Evolutionary conservation across 73 alveolate genomes (phyloP).

Genomic region (Paramecium octaurelia): DNA sequence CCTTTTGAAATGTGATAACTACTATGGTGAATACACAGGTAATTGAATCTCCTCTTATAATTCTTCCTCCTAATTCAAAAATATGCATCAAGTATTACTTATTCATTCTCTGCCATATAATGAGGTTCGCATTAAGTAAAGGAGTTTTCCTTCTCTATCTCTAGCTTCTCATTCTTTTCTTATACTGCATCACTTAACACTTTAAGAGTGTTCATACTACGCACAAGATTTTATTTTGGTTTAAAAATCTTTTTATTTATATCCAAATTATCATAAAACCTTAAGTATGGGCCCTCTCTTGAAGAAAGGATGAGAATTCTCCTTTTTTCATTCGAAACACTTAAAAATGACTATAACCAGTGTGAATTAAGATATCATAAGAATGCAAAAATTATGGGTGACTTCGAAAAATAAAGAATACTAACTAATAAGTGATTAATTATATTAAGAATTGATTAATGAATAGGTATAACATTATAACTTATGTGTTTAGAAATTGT

Average conservation of each 20-base stretch:
- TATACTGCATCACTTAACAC: not conserved
- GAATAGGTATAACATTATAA: not conserved
- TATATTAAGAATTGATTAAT: no score
- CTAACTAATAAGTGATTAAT: no score
- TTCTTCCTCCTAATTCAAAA: not conserved
- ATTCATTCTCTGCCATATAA: not conserved
- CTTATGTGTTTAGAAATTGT: no score
- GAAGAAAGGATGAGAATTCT: not conserved
- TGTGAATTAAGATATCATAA: no score
- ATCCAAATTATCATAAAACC: not conserved
- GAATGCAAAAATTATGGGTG: no score
- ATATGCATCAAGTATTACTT: not conserved
- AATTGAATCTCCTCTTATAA: not conserved
- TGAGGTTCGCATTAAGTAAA: not conserved
- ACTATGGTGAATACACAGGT: not conserved
- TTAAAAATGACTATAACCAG: no score
- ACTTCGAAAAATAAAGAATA: no score
- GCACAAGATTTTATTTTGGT: conserved; percentile 4
- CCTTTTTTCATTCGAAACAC: not conserved
- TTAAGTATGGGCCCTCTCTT: not conserved
- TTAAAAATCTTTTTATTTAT: conserved; percentile 18
- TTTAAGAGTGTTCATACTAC: not conserved
- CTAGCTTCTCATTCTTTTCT: not conserved
- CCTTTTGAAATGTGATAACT: not conserved
- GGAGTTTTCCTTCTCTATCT: not conserved